Conservation (phyloP, 2,329 filamentous ascomycete genomes). For the Claviceps arundinis region DNA sequence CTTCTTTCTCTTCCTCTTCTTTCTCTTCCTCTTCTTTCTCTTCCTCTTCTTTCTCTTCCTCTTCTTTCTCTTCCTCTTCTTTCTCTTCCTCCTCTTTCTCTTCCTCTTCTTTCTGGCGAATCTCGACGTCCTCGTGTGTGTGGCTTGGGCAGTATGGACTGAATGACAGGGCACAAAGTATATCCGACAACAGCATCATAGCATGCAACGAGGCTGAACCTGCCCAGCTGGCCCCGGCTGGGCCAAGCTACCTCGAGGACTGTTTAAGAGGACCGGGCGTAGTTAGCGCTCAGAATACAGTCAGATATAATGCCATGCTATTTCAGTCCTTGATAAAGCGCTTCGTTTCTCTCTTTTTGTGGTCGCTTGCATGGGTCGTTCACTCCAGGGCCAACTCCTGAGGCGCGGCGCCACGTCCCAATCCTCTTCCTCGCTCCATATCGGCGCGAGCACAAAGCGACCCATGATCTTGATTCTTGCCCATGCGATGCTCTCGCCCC, state of each 20-base stretch:
- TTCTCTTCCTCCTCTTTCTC: neutral
- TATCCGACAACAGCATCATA: too few species aligned
- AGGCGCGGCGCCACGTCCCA: constrained; percentile 29
- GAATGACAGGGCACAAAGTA: too few species aligned
- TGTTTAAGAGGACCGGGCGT: too few species aligned
- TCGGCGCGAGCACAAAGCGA: constrained; percentile 46
- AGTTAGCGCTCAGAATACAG: too few species aligned
- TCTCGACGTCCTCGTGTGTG: too few species aligned
- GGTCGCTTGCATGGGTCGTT: neutral
- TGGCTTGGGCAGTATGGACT: too few species aligned
- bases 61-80: neutral
- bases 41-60: neutral
- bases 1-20: neutral
- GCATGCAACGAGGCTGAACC: too few species aligned
- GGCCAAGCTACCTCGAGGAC: too few species aligned
- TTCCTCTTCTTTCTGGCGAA: neutral
- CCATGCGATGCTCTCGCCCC: constrained; percentile 46
- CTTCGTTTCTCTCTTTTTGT: too few species aligned
- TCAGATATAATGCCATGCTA: too few species aligned
- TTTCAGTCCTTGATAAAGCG: too few species aligned
- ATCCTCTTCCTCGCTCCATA: constrained; percentile 44
- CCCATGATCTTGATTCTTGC: constrained; percentile 39
- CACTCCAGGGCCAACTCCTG: constrained; percentile 17
- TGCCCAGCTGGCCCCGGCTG: too few species aligned
- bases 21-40: neutral